Conservation (phyloP, 2,329 filamentous ascomycete genomes). For the Aspergillus pseudoviridinutans region DNA sequence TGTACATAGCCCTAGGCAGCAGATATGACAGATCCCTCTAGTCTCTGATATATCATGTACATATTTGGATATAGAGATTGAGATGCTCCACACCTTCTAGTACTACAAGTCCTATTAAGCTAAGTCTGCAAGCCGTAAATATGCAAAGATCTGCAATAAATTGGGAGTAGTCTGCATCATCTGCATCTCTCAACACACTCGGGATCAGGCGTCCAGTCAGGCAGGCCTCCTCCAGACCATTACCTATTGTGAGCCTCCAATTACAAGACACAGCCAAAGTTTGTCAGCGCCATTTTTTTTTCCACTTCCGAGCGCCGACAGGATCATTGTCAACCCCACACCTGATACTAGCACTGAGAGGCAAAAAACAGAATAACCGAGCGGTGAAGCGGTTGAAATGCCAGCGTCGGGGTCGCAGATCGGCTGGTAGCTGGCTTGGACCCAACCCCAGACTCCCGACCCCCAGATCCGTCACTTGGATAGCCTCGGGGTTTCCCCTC, state of each 20-base stretch:
- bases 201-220: neutral
- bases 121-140: neutral
- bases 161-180: neutral
- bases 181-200: too few relatives aligned
- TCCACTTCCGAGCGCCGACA: neutral
- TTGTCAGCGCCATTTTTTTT: neutral
- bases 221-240: neutral
- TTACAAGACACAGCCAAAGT: neutral
- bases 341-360: neutral
- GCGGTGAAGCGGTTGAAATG: slow-evolving; percentile 1
- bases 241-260: neutral
- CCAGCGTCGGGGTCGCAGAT: slow-evolving; percentile 11
- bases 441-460: slow-evolving; percentile 20
- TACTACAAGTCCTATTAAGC: neutral
- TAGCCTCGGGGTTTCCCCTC: slow-evolving; percentile 22
- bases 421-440: slow-evolving; percentile 11
- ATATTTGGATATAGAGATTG: neutral
- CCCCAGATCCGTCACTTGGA: slow-evolving; percentile 14
- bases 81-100: neutral
- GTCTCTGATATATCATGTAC: neutral
- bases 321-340: neutral
- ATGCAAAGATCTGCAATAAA: neutral
- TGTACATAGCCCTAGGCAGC: too few relatives aligned
- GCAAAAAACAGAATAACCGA: slow-evolving; percentile 7
- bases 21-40: neutral